Conservation (phyloP, 2,329 filamentous ascomycete species). For the Aspergillus floridensis region DNA sequence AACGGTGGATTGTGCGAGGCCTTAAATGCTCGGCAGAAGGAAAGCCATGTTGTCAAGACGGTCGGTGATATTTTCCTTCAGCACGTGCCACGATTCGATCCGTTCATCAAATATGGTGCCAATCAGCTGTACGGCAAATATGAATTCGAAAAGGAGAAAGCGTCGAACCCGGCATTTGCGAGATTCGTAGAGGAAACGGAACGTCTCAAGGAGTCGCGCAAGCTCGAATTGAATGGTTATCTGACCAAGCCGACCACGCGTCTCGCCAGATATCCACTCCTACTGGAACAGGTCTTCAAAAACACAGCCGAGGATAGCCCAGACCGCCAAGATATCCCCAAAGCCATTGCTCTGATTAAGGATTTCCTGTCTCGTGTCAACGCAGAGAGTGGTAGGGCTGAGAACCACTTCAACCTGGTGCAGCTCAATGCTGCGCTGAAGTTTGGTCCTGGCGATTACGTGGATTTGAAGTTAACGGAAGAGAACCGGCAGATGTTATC, state of each 20-base stretch:
- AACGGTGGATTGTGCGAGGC: conserved; percentile 84
- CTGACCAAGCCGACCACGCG: conserved; percentile 96
- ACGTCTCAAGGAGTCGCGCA: conserved; percentile 90
- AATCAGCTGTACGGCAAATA: conserved; percentile 96
- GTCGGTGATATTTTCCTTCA: conserved; percentile 94
- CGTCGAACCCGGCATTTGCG: conserved; percentile 76
- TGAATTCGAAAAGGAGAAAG: conserved; percentile 95
- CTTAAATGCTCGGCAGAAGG: conserved; percentile 87
- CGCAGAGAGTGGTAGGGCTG: conserved; percentile 90
- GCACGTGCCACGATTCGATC: conserved; percentile 86
- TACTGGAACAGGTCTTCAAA: conserved; percentile 88
- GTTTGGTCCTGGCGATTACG: conserved; percentile 83
- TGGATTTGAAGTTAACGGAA: conserved; percentile 91
- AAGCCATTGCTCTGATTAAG: conserved; percentile 81
- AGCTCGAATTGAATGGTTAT: conserved; percentile 95
- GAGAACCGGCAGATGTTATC: conserved; percentile 90
- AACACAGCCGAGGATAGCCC: conserved; percentile 85
- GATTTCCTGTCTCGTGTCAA: conserved; percentile 87
- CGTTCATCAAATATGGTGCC: conserved; percentile 93
- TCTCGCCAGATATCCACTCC: conserved; percentile 85
- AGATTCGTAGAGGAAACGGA: conserved; percentile 97
- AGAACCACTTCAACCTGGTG: conserved; percentile 95
- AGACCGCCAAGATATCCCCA: conserved; percentile 88
- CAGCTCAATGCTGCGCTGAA: conserved; percentile 88
- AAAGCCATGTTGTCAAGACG: conserved; percentile 80